Evolutionary conservation across 495 filamentous ascomycete genomes (phyloP), one percentile per base, ranked within the genome.

Genomic region (Viridothelium virens): DNA sequence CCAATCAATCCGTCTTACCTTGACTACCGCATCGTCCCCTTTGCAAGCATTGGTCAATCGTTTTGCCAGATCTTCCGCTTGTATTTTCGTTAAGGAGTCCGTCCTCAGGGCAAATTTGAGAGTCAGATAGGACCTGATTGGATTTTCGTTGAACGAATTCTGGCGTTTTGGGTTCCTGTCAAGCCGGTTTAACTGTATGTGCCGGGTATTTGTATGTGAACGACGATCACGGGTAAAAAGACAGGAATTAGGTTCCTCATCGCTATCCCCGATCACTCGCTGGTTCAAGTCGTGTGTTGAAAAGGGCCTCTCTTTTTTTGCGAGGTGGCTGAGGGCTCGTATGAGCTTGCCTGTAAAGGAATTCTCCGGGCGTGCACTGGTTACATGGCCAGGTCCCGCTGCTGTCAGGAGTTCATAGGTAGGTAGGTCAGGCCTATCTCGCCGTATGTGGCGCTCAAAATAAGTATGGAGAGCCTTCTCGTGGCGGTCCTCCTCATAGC

Each of bases 201-300:
- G 53, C 25, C 53, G 53, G 6, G 5, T 31, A 18, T 33, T 59
- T 6, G 6, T 7, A 36, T 59, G 53, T 3, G 31, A 7, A 14
- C 31, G 53, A 7, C 11, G 31, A 2, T 9, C 31, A 36, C 53
- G 53, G 31, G 33, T 59, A 1, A 59, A 59, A 4, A 59, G 53
- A 59, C 53, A 59, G n/a, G 53, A 59, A 7, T 6, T 59, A 36
- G 53, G 33, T 7, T 59, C 53, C 0, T 36, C 31, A 5, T 33
- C 18, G 53, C 31, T 59, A 1, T 59, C 3, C 31, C 10, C 36
- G 4, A 59, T 59, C 25, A 59, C 36, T 36, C 18, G 53, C 31
- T 59, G 25, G 2, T 59, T 59, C 53, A 59, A 36, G 53, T 11
- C 53, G 4, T 59, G 53, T 10, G 53, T 59, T 38, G 53, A 59